These are phyloP conservation scores for Penicillium pancosmium DNA, from an alignment of 495 filamentous ascomycete species.

Conservation along the genomic window DNA sequence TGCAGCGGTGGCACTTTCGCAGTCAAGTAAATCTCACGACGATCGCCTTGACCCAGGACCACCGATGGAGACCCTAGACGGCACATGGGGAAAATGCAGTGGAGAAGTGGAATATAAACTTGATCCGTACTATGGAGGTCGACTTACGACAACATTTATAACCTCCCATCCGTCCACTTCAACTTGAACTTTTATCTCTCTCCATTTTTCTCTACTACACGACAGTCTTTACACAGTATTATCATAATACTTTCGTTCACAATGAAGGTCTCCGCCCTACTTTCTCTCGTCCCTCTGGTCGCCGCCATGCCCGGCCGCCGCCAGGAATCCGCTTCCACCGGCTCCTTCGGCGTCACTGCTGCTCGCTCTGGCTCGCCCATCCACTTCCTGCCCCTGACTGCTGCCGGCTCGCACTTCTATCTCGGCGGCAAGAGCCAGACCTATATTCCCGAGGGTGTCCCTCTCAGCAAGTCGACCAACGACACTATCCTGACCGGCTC, in stretches of 20 bases:
- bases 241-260: conserved; percentile 15
- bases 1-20: conserved; percentile 10
- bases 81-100: conserved; percentile 8
- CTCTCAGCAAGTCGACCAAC: conserved; percentile 33
- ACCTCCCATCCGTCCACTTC: not conserved
- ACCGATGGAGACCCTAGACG: conserved; percentile 7
- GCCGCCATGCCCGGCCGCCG: conserved; percentile 25
- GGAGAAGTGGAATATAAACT: conserved; percentile 5
- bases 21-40: conserved; percentile 6
- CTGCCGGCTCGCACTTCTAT: conserved; percentile 35
- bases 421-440: conserved; percentile 34
- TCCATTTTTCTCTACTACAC: not conserved
- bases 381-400: conserved; percentile 36
- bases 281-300: conserved; percentile 27
- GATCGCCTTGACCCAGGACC: conserved; percentile 8
- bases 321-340: conserved; percentile 20
- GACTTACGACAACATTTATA: conserved; percentile 5
- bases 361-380: conserved; percentile 39
- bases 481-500: conserved; percentile 36
- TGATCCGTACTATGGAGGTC: conserved; percentile 3
- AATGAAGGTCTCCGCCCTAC: conserved; percentile 34
- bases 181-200: not conserved
- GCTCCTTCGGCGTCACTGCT: conserved; percentile 32
- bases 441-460: conserved; percentile 31
- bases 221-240: not conserved